phyloP scores from a whole-genome alignment of 108 stramenopile genomes.

The Cylindrotheca closterium region DNA sequence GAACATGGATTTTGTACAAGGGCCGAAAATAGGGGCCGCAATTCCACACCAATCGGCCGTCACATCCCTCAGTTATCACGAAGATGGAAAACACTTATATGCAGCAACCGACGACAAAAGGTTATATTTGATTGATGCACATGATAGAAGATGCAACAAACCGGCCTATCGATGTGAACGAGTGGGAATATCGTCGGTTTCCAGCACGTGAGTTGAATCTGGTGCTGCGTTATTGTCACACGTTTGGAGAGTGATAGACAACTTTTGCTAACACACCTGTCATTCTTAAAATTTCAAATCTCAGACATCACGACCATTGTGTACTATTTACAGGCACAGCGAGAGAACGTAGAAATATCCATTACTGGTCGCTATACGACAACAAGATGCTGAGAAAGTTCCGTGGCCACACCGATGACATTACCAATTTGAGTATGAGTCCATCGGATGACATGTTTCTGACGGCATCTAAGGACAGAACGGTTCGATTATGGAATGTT shows the following conservation, averaged over 20 bases:
- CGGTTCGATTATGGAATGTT: constrained; percentile 76
- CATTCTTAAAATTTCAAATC: background rate
- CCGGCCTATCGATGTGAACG: constrained; percentile 54
- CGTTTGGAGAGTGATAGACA: background rate
- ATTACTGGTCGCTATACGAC: constrained; percentile 73
- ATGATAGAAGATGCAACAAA: constrained; percentile 47
- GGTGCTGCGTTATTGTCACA: background rate
- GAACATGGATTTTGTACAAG: constrained; percentile 73
- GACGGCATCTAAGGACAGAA: constrained; percentile 59
- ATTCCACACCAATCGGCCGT: constrained; percentile 51
- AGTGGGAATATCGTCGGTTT: constrained; percentile 52
- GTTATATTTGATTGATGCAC: constrained; percentile 61
- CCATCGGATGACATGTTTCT: constrained; percentile 83
- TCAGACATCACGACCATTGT: constrained; percentile 71
- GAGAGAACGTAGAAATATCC: constrained; percentile 26
- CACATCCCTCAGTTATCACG: constrained; percentile 63
- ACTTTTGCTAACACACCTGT: background rate
- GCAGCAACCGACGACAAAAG: constrained; percentile 60
- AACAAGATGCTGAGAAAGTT: constrained; percentile 85
- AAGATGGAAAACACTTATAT: constrained; percentile 69
- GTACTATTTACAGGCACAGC: constrained; percentile 52
- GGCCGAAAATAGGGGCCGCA: constrained; percentile 57
- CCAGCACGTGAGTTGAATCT: constrained; percentile 40
- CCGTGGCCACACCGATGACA: constrained; percentile 62
- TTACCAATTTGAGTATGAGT: constrained; percentile 60